Conservation (phyloP, 257 asterid species). For the Nicotiana otophora region DNA sequence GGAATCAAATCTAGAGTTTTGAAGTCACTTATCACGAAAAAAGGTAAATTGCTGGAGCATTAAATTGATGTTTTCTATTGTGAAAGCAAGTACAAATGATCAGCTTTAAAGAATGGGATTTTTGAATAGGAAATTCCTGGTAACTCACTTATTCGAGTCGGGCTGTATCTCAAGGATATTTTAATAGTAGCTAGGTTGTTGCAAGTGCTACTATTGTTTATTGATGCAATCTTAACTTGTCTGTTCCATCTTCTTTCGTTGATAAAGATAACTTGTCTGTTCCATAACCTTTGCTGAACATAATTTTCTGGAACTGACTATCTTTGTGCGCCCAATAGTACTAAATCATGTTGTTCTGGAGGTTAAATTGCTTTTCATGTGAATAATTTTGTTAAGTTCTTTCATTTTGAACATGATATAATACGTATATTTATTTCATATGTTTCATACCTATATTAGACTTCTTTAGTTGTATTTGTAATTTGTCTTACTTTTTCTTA, state of each 20-base stretch:
- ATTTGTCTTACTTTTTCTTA: slow-evolving; percentile 3
- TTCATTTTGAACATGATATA: not conserved
- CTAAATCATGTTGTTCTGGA: not conserved
- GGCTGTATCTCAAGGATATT: not conserved
- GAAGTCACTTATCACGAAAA: not conserved
- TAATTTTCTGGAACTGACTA: not conserved
- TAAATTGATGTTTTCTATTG: not conserved
- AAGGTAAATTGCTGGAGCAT: not conserved
- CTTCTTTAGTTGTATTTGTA: not conserved
- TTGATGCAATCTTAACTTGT: not conserved
- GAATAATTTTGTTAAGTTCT: not conserved
- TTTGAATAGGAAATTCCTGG: not conserved
- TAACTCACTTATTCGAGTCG: not conserved
- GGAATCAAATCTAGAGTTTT: not conserved
- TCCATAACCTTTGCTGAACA: not conserved
- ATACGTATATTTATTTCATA: not conserved
- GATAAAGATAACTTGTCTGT: not conserved
- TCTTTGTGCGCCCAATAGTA: not conserved
- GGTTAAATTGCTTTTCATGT: not conserved
- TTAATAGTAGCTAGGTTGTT: not conserved
- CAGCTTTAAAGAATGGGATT: not conserved
- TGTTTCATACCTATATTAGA: not conserved
- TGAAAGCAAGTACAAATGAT: not conserved
- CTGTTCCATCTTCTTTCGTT: not conserved
- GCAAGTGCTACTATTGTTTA: not conserved